Percentiles rank a stretch among this genome's conserved stretches.
These are phyloP conservation scores for Suhomyces vadensis DNA, from an alignment of 805 yeast species.

Conservation along the genomic window DNA sequence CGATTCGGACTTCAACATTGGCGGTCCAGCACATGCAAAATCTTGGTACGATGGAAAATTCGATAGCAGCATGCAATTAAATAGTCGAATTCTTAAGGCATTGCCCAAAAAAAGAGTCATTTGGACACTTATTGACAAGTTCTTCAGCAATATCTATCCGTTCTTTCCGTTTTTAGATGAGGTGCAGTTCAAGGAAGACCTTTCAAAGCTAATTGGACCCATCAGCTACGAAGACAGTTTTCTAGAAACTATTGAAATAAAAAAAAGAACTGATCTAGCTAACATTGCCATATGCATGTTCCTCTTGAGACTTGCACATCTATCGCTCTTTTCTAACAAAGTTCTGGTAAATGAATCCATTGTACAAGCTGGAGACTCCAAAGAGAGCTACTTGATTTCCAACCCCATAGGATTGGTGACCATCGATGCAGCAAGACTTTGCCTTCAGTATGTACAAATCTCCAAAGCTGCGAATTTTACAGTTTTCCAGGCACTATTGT, in stretches of 20 bases:
- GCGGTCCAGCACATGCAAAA: constrained; percentile 29
- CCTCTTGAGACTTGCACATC: constrained; percentile 34
- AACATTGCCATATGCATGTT: constrained; percentile 33
- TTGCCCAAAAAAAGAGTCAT: constrained; percentile 57
- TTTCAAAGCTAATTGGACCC: constrained; percentile 47
- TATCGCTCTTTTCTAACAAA: constrained; percentile 37
- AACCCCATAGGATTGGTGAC: constrained; percentile 24
- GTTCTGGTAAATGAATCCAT: constrained; percentile 26
- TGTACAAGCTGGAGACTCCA: constrained; percentile 22
- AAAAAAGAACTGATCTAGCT: constrained; percentile 34
- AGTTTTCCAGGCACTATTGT: constrained; percentile 14
- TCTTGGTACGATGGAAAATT: constrained; percentile 35
- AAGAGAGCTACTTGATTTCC: constrained; percentile 17
- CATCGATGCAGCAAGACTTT: constrained; percentile 21
- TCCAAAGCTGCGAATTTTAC: constrained; percentile 12
- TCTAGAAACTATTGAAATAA: constrained; percentile 26
- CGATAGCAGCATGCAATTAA: constrained; percentile 34
- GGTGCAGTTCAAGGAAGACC: constrained; percentile 43
- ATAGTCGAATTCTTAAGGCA: constrained; percentile 40
- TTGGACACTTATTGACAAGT: constrained; percentile 58
- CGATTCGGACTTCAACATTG: no score
- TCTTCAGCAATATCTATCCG: constrained; percentile 60
- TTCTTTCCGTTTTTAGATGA: constrained; percentile 71
- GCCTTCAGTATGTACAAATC: constrained; percentile 20
- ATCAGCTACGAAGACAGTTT: constrained; percentile 20